Percentiles rank a stretch among this genome's conserved stretches.
Evolutionary conservation across 108 stramenopile genomes (phyloP).

Genomic region (Pseudonitzschia multiseries): DNA sequence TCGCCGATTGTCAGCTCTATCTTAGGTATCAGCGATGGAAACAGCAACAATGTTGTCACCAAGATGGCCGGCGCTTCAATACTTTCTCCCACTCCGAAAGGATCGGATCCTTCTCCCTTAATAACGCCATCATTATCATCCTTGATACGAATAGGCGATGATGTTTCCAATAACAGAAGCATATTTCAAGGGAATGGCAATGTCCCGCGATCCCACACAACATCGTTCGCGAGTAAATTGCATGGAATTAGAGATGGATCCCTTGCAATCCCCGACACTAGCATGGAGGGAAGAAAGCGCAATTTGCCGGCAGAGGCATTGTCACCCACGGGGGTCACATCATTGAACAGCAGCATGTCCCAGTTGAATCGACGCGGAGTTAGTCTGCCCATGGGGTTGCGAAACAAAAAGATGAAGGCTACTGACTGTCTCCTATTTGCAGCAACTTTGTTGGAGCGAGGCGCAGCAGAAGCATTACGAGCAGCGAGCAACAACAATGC

Average conservation of each 20-base stretch:
- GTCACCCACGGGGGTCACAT: neutral
- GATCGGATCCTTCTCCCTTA: neutral
- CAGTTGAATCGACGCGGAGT: neutral
- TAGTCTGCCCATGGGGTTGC: slow-evolving; percentile 23
- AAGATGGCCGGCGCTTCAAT: too few relatives aligned
- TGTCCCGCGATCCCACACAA: neutral
- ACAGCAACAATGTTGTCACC: too few relatives aligned
- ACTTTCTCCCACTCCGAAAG: too few relatives aligned
- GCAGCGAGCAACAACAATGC: neutral
- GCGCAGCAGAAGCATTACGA: neutral
- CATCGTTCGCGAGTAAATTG: neutral
- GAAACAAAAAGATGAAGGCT: slow-evolving; percentile 40
- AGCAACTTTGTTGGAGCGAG: slow-evolving; percentile 27
- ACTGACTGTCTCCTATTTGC: slow-evolving; percentile 40
- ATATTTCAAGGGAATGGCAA: too few relatives aligned
- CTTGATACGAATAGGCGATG: too few relatives aligned
- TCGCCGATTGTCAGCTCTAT: too few relatives aligned
- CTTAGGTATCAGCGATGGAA: too few relatives aligned
- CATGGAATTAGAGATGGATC: neutral
- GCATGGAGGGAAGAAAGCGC: neutral
- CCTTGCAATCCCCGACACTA: neutral
- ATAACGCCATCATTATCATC: neutral
- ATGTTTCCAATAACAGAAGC: neutral
- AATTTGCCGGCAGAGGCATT: neutral
- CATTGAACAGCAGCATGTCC: neutral